Conservation (phyloP, 352 stramenopile genomes). For the Globisporangium cylindrosporum region DNA sequence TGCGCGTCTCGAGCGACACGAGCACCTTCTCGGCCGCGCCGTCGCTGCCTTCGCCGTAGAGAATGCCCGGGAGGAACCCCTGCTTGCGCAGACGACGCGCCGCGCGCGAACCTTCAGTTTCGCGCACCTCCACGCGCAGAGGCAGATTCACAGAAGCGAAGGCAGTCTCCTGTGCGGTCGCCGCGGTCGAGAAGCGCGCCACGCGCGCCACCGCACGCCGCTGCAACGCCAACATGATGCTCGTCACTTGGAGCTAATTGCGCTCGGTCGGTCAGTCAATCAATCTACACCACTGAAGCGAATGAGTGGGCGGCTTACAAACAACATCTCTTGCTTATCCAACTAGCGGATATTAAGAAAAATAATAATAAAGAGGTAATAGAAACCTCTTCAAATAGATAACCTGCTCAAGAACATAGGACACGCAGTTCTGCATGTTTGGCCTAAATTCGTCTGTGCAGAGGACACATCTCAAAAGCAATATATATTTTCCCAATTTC, state of each 20-base stretch:
- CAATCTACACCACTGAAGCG: constrained; percentile 20
- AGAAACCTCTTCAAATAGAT: no score
- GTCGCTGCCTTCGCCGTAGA: constrained; percentile 80
- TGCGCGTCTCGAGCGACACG: constrained; percentile 64
- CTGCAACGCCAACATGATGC: constrained; percentile 48
- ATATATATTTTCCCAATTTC: no score
- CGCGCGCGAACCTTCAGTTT: constrained; percentile 68
- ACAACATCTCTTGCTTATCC: neutral
- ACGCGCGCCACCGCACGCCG: constrained; percentile 35
- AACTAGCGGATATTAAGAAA: neutral
- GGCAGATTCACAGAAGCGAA: constrained; percentile 10
- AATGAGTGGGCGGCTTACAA: constrained; percentile 13
- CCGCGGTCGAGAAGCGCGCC: constrained; percentile 49
- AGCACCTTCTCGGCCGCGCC: constrained; percentile 71
- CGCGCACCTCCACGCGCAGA: constrained; percentile 61
- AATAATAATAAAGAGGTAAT: no score
- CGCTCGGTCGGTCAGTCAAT: neutral
- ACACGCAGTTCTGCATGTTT: no score
- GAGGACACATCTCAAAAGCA: no score
- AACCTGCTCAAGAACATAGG: no score
- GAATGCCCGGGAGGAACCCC: constrained; percentile 72
- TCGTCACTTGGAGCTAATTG: constrained; percentile 6
- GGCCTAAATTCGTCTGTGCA: no score
- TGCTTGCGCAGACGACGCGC: constrained; percentile 80
- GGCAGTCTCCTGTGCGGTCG: constrained; percentile 17